These are phyloP conservation scores for Tetramitus jugosus DNA, from an alignment of 208 protist species.

Conservation along the genomic window DNA sequence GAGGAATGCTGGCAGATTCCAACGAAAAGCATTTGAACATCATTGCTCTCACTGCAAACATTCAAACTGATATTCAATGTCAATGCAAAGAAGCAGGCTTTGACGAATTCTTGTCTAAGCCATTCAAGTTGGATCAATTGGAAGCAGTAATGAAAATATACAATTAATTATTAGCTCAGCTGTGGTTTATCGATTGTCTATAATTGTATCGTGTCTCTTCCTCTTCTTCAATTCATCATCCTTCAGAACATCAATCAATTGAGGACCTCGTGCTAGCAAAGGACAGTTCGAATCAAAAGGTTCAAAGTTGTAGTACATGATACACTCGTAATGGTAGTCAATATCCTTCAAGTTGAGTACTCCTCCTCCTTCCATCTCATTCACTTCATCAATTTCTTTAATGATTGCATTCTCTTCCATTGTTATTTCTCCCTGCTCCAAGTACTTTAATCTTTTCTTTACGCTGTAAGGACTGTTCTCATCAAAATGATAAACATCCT, in stretches of 20 bases:
- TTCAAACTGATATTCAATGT: background rate
- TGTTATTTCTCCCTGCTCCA: background rate
- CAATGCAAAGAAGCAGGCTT: background rate
- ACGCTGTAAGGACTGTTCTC: background rate
- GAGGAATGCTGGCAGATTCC: background rate
- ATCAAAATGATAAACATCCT: background rate
- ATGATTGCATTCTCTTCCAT: background rate
- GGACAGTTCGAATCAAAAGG: constrained; percentile 1
- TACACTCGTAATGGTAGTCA: constrained; percentile 4
- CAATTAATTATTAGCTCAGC: too few relatives aligned
- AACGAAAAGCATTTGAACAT: background rate
- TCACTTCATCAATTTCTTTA: background rate
- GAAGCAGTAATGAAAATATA: too few relatives aligned
- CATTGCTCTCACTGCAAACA: background rate
- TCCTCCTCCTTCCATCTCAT: background rate
- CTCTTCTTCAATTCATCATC: background rate
- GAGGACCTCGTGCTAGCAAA: background rate
- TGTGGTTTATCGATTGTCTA: too few relatives aligned
- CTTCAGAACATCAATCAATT: background rate
- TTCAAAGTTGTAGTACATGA: background rate
- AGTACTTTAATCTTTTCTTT: background rate
- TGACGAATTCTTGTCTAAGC: background rate
- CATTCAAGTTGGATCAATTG: background rate
- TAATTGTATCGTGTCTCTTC: too few relatives aligned
- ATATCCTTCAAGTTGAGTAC: too few relatives aligned